A percentile compares a stretch with the other conserved stretches of the same genome.
These are phyloP conservation scores for Hordeum pubiflorum DNA, from an alignment of 202 grass and related monocot genomes.

Conservation along the genomic window DNA sequence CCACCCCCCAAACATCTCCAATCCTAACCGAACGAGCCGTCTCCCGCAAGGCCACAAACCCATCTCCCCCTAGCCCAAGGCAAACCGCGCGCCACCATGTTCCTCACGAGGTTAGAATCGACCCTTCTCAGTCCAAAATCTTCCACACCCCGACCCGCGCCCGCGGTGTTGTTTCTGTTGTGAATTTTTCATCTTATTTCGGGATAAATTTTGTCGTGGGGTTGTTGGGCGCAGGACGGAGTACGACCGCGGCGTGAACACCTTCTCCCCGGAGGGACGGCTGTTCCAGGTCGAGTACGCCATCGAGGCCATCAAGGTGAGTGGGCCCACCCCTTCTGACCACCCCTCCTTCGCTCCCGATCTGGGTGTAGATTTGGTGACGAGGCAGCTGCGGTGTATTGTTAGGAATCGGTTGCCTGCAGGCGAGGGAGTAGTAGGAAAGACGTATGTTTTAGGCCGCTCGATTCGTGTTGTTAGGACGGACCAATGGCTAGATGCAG, in stretches of 20 bases:
- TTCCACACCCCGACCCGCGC: not conserved
- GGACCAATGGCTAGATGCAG: not conserved
- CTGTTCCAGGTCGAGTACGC: slow-evolving; percentile 94
- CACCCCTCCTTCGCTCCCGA: not conserved
- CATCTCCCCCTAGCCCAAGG: not conserved
- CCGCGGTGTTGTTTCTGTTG: not conserved
- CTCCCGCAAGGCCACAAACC: not conserved
- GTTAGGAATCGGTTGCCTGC: not conserved
- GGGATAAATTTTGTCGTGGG: not conserved
- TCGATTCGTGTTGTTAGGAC: not conserved
- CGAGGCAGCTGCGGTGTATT: not conserved
- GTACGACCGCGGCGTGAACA: slow-evolving; percentile 82
- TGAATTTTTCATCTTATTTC: not conserved
- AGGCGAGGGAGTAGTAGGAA: not conserved
- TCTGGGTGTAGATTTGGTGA: not conserved
- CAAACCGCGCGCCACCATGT: slow-evolving; percentile 1
- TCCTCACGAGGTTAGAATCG: slow-evolving; percentile 20
- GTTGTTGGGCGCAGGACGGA: slow-evolving; percentile 47
- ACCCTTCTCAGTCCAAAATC: not conserved
- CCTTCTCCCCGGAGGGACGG: slow-evolving; percentile 78
- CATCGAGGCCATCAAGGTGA: slow-evolving; percentile 93
- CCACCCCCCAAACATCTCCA: no score
- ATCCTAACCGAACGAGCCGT: no score
- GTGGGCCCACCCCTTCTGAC: not conserved
- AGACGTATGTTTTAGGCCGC: not conserved